A percentile compares a stretch with the other conserved stretches of the same genome.
These are phyloP conservation scores for Kodamaea ohmeri DNA, from an alignment of 1,139 yeast species.

Conservation along the genomic window DNA sequence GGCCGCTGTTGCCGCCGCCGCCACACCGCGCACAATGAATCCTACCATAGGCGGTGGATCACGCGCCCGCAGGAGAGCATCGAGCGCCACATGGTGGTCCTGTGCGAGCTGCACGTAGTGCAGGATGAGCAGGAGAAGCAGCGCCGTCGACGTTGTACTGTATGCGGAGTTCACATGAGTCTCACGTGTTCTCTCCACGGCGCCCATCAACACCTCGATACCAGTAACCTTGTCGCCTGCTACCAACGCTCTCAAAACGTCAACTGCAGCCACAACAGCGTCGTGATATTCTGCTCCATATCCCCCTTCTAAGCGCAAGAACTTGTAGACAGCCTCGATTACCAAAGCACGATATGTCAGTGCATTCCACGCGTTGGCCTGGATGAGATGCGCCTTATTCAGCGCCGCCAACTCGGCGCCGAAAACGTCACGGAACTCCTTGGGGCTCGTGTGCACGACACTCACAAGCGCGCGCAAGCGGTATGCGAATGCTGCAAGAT, in stretches of 20 bases:
- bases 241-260: slow-evolving; percentile 2
- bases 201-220: slow-evolving; percentile 3
- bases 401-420: slow-evolving; percentile 56
- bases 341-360: slow-evolving; percentile 63
- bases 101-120: slow-evolving; percentile 35
- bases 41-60: slow-evolving; percentile 27
- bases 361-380: slow-evolving; percentile 47
- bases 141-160: not conserved
- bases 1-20: slow-evolving; percentile 32
- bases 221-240: not conserved
- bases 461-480: slow-evolving; percentile 50
- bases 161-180: no score
- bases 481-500: slow-evolving; percentile 58
- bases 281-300: not conserved
- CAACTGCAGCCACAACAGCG: slow-evolving; percentile 1
- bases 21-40: slow-evolving; percentile 41
- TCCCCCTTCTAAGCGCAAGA: slow-evolving; percentile 25
- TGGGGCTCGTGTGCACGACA: slow-evolving; percentile 46
- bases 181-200: slow-evolving; percentile 2
- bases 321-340: slow-evolving; percentile 45
- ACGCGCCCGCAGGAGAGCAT: slow-evolving; percentile 15
- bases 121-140: slow-evolving; percentile 20
- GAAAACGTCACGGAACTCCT: slow-evolving; percentile 44
- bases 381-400: slow-evolving; percentile 33
- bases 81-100: slow-evolving; percentile 16